phyloP scores from a whole-genome alignment of 345 rosid species.

The Pelargonium nanum region DNA sequence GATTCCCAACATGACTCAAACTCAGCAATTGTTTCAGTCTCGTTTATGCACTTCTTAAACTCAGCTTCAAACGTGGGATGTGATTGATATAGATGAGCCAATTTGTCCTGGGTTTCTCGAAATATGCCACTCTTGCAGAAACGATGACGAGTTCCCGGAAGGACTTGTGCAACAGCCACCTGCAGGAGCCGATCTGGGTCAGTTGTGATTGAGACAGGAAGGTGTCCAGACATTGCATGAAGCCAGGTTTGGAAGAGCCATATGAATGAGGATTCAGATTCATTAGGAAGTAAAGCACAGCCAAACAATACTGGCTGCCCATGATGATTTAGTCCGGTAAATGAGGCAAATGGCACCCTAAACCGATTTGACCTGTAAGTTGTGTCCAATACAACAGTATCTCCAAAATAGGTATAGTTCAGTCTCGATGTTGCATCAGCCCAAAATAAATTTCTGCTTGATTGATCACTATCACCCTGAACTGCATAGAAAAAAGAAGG shows the following conservation, averaged over 20 bases:
- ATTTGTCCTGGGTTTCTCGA: constrained; percentile 51
- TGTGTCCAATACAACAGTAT: constrained; percentile 47
- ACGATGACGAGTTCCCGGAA: constrained; percentile 47
- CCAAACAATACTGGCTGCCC: constrained; percentile 70
- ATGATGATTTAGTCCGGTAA: constrained; percentile 66
- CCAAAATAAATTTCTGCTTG: constrained; percentile 54
- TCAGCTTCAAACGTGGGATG: constrained; percentile 63
- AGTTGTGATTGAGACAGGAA: constrained; percentile 58
- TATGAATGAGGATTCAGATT: constrained; percentile 48
- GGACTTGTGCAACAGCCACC: constrained; percentile 46
- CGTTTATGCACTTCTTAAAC: constrained; percentile 43
- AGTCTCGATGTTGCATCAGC: constrained; percentile 45
- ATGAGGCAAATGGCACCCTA: constrained; percentile 58
- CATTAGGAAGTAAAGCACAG: constrained; percentile 48
- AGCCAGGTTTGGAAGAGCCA: constrained; percentile 80
- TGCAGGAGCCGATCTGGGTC: constrained; percentile 52
- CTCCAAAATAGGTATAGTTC: constrained; percentile 55
- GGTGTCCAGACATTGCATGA: constrained; percentile 50
- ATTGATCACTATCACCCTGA: constrained; percentile 30
- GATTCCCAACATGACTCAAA: constrained; percentile 61
- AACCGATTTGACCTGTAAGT: constrained; percentile 27
- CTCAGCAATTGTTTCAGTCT: constrained; percentile 41
- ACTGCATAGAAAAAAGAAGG: constrained; percentile 54
- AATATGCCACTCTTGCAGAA: constrained; percentile 44
- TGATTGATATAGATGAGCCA: constrained; percentile 40